phyloP scores from a whole-genome alignment of 495 filamentous ascomycete species.

The Sabuloglossum arenarium region DNA sequence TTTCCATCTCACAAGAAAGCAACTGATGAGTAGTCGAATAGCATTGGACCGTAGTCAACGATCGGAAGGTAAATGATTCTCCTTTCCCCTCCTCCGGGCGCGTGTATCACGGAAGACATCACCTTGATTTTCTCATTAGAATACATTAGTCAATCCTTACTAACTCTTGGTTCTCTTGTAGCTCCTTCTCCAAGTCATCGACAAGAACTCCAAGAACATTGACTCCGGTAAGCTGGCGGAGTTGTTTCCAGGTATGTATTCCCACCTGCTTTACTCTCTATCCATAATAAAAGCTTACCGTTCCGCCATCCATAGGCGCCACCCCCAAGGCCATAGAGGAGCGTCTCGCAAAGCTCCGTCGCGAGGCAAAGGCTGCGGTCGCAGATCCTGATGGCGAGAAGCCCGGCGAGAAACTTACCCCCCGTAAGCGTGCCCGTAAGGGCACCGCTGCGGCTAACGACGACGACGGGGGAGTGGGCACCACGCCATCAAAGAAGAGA shows the following conservation, averaged over 20 bases:
- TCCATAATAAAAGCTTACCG: background rate
- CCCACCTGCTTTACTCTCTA: background rate
- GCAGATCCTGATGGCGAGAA: constrained; percentile 1
- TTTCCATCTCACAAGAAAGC: too few species aligned
- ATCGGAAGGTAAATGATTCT: background rate
- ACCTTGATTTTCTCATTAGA: background rate
- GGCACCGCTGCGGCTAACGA: too few species aligned
- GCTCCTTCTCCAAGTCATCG: background rate
- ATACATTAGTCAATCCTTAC: background rate
- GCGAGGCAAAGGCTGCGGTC: constrained; percentile 8
- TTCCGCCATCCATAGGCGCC: background rate
- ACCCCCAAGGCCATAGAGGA: background rate
- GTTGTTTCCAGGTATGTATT: background rate
- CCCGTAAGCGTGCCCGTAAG: background rate
- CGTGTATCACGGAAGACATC: too few species aligned
- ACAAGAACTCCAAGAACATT: background rate
- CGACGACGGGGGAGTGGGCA: too few species aligned
- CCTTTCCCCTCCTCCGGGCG: too few species aligned
- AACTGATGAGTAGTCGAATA: background rate
- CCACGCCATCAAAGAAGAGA: too few species aligned
- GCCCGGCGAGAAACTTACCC: background rate
- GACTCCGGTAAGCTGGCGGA: background rate
- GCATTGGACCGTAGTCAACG: background rate
- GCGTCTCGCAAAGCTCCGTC: background rate
- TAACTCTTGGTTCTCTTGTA: background rate